These are phyloP conservation scores for Lichenothelia convexa DNA, from an alignment of 495 filamentous ascomycete species.

Conservation along the genomic window DNA sequence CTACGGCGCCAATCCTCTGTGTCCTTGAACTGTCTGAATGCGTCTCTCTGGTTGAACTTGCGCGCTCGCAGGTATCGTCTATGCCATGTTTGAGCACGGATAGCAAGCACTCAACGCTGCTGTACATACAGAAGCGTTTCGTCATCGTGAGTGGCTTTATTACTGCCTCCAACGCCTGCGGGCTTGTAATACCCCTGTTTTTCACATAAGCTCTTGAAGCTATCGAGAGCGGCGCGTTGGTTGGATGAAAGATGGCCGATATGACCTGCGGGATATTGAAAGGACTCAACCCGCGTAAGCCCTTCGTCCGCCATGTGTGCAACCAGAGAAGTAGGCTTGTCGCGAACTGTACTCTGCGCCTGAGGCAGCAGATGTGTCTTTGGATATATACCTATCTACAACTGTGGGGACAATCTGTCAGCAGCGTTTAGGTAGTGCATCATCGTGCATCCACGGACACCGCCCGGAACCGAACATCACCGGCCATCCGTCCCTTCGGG, in stretches of 20 bases:
- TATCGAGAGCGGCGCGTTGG: constrained; percentile 43
- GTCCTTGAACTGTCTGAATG: constrained; percentile 68
- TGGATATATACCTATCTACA: too few species aligned
- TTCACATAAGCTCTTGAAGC: constrained; percentile 48
- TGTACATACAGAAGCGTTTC: constrained; percentile 55
- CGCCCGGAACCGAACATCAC: too few species aligned
- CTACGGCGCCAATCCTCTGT: constrained; percentile 75
- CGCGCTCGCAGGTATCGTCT: constrained; percentile 70
- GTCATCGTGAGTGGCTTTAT: constrained; percentile 51
- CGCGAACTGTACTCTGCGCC: too few species aligned
- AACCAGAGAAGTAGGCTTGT: too few species aligned
- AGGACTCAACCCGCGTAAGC: constrained; percentile 14
- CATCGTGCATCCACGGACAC: too few species aligned
- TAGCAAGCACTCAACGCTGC: background rate
- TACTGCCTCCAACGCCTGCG: constrained; percentile 23
- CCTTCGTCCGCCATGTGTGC: constrained; percentile 9
- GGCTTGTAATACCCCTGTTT: constrained; percentile 49
- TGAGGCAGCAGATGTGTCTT: too few species aligned
- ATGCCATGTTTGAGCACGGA: constrained; percentile 4
- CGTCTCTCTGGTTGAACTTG: constrained; percentile 51
- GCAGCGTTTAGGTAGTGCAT: too few species aligned
- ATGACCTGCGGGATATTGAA: constrained; percentile 38
- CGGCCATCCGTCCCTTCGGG: too few species aligned
- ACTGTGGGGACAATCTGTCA: too few species aligned
- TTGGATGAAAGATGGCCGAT: constrained; percentile 50